Evolutionary conservation across 2,329 filamentous ascomycete species (phyloP), one percentile per base, ranked within the genome.

Genomic region (Emericellopsis cladophorae): DNA sequence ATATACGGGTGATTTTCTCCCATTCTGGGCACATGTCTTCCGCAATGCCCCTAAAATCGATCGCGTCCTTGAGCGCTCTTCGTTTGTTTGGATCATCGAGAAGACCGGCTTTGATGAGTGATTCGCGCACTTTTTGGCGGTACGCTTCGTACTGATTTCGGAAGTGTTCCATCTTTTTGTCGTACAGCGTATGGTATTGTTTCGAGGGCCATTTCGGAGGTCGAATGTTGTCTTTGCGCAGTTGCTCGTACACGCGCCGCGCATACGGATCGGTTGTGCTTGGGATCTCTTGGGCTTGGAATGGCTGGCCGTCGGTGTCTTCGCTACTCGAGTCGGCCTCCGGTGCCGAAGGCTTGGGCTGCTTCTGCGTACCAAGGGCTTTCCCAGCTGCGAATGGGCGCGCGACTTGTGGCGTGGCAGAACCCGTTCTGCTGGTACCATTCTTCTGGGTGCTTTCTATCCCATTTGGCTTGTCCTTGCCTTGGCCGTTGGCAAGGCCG

Each of bases 1-100:
- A 71, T 42, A 82, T 80, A 45, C 78, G 68, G 39, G 67, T 73
- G 29, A 79, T 68, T 53, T 73, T 74, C 53, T 83, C 79, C 54
- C 73, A 81, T 46, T 80, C 74, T 5, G 79, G 79, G 45, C 79
- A 83, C 78, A 81, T 82, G 22, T 79, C 74, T 49, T 81, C 74
- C 49, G 77, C 81, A 36, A 78, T 79, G 12, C 79, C 79, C 52
- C 77, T 77, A 52, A 83, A 83, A 34, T 74, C 69, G 37, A 82
- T 74, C 7, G 79, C 79, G 51, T 82, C 71, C 43, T 74, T 67
- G 7, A 83, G 64, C 15, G 67, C 70, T 51, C 78, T 76, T 42
- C 72, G 71, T 49, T 76, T 73, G 26, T 79, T 71, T 3, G 78
- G 78, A 47, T 82, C 75, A 54, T 82, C 79, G 42, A 82, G 75